These are phyloP conservation scores for Tuber aestivum DNA, from an alignment of 495 filamentous ascomycete species.

Conservation along the genomic window DNA sequence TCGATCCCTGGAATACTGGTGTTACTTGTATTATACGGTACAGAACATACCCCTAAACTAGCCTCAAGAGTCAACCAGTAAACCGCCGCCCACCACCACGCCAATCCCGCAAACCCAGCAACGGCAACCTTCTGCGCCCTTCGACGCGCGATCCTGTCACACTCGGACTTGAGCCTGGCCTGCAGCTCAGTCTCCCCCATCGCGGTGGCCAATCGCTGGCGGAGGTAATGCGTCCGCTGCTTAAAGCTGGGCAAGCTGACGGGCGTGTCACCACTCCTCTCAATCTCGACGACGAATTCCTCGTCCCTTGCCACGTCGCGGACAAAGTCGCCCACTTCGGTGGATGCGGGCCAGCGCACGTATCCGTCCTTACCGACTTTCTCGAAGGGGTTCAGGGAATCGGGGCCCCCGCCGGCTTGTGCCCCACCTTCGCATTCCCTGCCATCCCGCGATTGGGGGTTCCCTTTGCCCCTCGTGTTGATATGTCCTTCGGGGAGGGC, in stretches of 20 bases:
- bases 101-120: slow-evolving; percentile 64
- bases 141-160: slow-evolving; percentile 68
- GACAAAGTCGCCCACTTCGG: slow-evolving; percentile 93
- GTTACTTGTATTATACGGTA: background rate
- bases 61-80: slow-evolving; percentile 75
- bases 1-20: background rate
- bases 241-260: slow-evolving; percentile 80
- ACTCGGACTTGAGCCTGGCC: slow-evolving; percentile 70
- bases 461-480: slow-evolving; percentile 49
- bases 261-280: slow-evolving; percentile 64
- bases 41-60: slow-evolving; percentile 54
- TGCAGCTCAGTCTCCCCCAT: slow-evolving; percentile 60
- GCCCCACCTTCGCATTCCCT: slow-evolving; percentile 52
- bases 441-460: slow-evolving; percentile 33
- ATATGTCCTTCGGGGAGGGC: background rate
- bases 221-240: slow-evolving; percentile 81
- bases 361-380: slow-evolving; percentile 40
- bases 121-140: slow-evolving; percentile 74
- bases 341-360: slow-evolving; percentile 84
- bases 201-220: slow-evolving; percentile 66
- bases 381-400: slow-evolving; percentile 29
- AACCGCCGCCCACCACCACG: slow-evolving; percentile 74
- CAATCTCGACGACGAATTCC: slow-evolving; percentile 80
- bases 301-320: slow-evolving; percentile 76
- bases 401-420: slow-evolving; percentile 57